Base-by-base conservation (phyloP, 1,284 basidiomycete genomes). In the Puccinia horiana region DNA sequence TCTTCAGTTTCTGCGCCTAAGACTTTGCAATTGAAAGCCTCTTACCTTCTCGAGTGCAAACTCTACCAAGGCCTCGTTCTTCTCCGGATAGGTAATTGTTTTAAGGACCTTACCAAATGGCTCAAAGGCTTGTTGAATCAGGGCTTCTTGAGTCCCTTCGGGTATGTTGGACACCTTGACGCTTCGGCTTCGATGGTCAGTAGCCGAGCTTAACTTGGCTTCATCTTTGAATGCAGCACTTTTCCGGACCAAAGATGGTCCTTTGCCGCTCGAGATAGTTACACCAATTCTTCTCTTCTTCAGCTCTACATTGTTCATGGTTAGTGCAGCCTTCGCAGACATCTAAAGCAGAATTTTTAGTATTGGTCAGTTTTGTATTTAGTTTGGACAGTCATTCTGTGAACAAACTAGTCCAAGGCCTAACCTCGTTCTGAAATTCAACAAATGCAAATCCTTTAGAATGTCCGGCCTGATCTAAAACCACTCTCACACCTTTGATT, bases 391-490 rank as follows among this genome's bases (percentile, higher is more conserved):
- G 32, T 63, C 26, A 63, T 63, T 40, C 61, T 65, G 20, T 6
- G 35, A 65, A 65, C 20, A 18, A 65, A 40, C 40, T 16, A 2
- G 32, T 61, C 29, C 29, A 61, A 44, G 76, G 26, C 52, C 90
- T 78, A 84, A 94, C 94, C 88, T 93, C 92, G 44, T 91, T 89
- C 83, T 93, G 91, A 86, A 94, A 98, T 85, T 98, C 95, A 29
- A 99, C 90, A 85, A 98, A 99, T 0, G 94, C 96, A 86, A 95
- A 94, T 0, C 97, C 96, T 86, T 92, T 94, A 56, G 90, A 90
- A 54, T 90, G 89, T 0, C 92, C 92, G 70, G 91, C 90, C 11
- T 91, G 90, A 84, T 95, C 93, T 79, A 90, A 88, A 0, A 91
- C 91, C 85, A 98, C 89, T 77, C 95, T 90, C 44, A 98, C 90